These are phyloP conservation scores for Primulina huaijiensis DNA, from an alignment of 257 asterid species.

Conservation along the genomic window DNA sequence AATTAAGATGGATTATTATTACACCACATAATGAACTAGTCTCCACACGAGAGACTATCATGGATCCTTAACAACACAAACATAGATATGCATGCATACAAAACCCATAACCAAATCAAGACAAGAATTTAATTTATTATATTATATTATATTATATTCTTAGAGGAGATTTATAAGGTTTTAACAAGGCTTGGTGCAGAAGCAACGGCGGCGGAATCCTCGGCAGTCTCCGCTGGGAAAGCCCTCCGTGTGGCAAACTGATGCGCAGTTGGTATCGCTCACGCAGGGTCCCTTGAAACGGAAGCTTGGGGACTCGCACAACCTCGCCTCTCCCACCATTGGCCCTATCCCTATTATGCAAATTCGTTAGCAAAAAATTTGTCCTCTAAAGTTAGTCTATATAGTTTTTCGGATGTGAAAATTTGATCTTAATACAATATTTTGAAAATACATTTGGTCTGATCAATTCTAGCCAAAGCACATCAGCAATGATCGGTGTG, in stretches of 20 bases:
- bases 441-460: too few relatives aligned
- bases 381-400: too few relatives aligned
- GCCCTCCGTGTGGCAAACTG: conserved; percentile 44
- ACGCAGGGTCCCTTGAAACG: conserved; percentile 41
- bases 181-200: conserved; percentile 43
- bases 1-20: too few relatives aligned
- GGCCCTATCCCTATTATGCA: conserved; percentile 28
- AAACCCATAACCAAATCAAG: too few relatives aligned
- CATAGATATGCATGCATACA: too few relatives aligned
- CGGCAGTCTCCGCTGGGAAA: conserved; percentile 45
- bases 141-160: too few relatives aligned
- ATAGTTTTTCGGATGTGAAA: too few relatives aligned
- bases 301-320: conserved; percentile 35
- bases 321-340: conserved; percentile 49
- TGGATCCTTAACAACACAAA: background rate
- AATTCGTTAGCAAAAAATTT: background rate
- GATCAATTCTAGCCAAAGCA: too few relatives aligned
- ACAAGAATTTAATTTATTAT: background rate
- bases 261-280: conserved; percentile 39
- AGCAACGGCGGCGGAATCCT: conserved; percentile 56
- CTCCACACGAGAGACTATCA: background rate
- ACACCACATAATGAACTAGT: background rate
- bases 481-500: too few relatives aligned
- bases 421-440: too few relatives aligned
- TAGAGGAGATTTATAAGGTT: background rate